These are phyloP conservation scores for Hortiboletus flavorubellus DNA, from an alignment of 768 basidiomycete genomes.

Conservation along the genomic window DNA sequence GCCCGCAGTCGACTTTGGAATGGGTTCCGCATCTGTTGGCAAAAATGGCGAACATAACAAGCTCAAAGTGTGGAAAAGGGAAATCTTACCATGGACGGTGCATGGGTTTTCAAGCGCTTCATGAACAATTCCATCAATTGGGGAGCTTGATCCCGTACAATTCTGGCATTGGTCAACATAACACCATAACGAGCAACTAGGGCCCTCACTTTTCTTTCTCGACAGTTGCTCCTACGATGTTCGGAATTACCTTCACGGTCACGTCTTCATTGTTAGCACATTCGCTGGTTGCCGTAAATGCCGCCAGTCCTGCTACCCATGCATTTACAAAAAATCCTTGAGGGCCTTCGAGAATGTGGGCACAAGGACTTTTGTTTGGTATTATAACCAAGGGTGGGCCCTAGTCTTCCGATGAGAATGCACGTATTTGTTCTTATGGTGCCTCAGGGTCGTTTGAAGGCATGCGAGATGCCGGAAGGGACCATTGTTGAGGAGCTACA, in stretches of 20 bases:
- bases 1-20: conserved; percentile 34
- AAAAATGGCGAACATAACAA: not conserved
- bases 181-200: not conserved
- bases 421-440: conserved; percentile 95
- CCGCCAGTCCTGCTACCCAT: conserved; percentile 91
- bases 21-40: conserved; percentile 10
- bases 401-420: conserved; percentile 90
- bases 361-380: conserved; percentile 97
- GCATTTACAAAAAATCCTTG: conserved; percentile 91
- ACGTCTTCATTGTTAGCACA: conserved; percentile 87
- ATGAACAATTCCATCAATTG: conserved; percentile 88
- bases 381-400: conserved; percentile 77
- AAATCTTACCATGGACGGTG: conserved; percentile 70
- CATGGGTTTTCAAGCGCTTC: conserved; percentile 77
- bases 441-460: conserved; percentile 90
- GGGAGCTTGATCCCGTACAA: conserved; percentile 95
- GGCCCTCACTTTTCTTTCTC: conserved; percentile 86
- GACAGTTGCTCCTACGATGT: conserved; percentile 71
- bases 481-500: conserved; percentile 92
- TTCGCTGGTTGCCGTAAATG: conserved; percentile 91
- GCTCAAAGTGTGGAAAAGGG: too few species aligned
- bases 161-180: conserved; percentile 39
- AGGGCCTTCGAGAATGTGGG: conserved; percentile 89
- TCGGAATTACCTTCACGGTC: conserved; percentile 86
- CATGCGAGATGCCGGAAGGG: conserved; percentile 89